Percentiles rank a stretch among this genome's conserved stretches.
phyloP scores from a whole-genome alignment of 2,329 filamentous ascomycete species.

The Geoglossum cookeanum region DNA sequence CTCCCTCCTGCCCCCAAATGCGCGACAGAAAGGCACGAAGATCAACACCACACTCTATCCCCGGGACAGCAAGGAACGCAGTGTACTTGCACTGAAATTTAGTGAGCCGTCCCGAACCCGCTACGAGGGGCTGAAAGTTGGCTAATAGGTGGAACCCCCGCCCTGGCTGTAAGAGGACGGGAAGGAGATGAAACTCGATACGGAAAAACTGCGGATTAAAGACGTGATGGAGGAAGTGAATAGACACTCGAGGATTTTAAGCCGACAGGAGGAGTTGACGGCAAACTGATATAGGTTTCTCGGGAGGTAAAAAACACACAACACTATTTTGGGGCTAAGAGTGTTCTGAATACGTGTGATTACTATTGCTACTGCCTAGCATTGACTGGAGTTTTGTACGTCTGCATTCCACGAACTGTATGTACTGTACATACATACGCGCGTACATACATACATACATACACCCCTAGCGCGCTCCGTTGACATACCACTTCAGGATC shows the following conservation, averaged over 20 bases:
- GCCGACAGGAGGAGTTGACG: slow-evolving; percentile 63
- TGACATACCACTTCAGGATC: too few species aligned
- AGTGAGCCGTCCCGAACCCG: slow-evolving; percentile 34
- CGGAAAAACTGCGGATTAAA: slow-evolving; percentile 65
- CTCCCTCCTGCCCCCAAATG: slow-evolving; percentile 61
- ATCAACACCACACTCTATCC: slow-evolving; percentile 63
- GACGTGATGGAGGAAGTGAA: slow-evolving; percentile 79
- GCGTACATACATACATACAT: too few species aligned
- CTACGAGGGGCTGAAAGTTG: background rate
- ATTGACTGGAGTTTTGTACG: background rate
- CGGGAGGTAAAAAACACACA: background rate
- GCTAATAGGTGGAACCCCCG: slow-evolving; percentile 10
- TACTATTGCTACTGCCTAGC: background rate
- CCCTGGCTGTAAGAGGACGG: slow-evolving; percentile 53
- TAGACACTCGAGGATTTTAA: slow-evolving; percentile 64
- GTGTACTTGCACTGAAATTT: slow-evolving; percentile 61
- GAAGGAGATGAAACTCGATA: slow-evolving; percentile 68
- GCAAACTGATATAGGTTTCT: slow-evolving; percentile 17
- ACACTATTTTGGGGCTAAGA: background rate
- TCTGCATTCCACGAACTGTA: background rate
- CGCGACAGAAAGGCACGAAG: slow-evolving; percentile 51
- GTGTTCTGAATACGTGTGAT: background rate
- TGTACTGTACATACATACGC: too few species aligned
- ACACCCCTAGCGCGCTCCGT: too few species aligned
- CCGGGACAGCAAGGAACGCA: slow-evolving; percentile 46